Base-by-base conservation (phyloP, 208 protist species). In the Acanthamoeba castellanii region DNA sequence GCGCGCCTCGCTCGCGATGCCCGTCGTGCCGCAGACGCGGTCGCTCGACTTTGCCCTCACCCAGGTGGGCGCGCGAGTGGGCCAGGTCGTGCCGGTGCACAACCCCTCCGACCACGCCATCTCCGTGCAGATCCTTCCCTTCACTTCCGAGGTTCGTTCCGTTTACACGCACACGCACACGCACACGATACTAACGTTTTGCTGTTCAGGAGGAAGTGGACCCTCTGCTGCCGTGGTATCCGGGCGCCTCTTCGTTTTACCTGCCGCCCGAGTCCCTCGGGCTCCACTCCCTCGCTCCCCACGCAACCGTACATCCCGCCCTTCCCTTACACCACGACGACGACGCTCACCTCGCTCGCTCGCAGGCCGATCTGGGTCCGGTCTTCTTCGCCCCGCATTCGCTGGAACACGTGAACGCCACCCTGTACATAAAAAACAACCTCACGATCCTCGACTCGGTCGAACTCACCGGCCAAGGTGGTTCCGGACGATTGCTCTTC, bases 361-460 rank as follows among this genome's bases (percentile, higher is more conserved):
- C 16, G 50, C 20, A 85, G 72, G 47, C 34, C 5, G 91, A 81
- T 5, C 45, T 94, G 42, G 91, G 91, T 52, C 30, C 50, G n/a
- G 72, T 94, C 14, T 85, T 55, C 50, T 94, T 94, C 25, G 30
- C 47, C 2, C 91, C 91, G 32, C 2, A 27, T 25, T 52, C 30
- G 37, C 20, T 84, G 68, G 91, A 81, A 25, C n/a, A 37, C 9
- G 72, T 85, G 74, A 94, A 84, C 91, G 52, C 57, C 22, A 94
- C 91, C 45, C 34, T 94, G 50, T 94, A 94, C 68, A 47, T 94
- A 52, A 94, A 94, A 84, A 94, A 94, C 55, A 94, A 94, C 42
- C 91, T 94, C 52, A 94, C 91, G 27, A 94, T 94, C 42, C 2
- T 94, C 47, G 68, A 94, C 16, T 27, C 64, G 32, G 42, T 94